phyloP scores from a whole-genome alignment of 257 asterid genomes.

The Solanum corneliomulleri region DNA sequence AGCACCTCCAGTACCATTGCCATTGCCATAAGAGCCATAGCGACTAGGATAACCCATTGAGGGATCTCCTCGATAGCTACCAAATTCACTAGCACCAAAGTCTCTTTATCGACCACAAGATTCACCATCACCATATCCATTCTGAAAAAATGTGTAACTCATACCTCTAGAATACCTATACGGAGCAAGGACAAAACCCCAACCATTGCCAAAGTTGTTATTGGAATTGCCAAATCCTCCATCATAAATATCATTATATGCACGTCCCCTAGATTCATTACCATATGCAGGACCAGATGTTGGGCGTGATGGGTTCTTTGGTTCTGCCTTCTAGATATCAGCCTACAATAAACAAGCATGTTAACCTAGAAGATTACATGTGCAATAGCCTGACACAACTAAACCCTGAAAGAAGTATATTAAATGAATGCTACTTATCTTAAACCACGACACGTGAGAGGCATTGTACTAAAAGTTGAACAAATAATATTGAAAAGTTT shows the following conservation, averaged over 20 bases:
- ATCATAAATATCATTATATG: constrained; percentile 68
- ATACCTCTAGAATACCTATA: constrained; percentile 51
- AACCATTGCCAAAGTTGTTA: constrained; percentile 58
- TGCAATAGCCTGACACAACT: constrained; percentile 24
- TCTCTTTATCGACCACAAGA: constrained; percentile 75
- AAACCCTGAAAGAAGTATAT: constrained; percentile 11
- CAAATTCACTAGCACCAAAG: constrained; percentile 56
- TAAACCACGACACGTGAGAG: background rate
- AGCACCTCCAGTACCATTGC: constrained; percentile 5
- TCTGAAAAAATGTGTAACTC: constrained; percentile 71
- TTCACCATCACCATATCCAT: constrained; percentile 66
- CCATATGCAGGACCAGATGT: constrained; percentile 65
- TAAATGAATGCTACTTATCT: background rate
- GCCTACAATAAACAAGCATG: constrained; percentile 98
- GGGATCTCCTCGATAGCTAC: constrained; percentile 66
- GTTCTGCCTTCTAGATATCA: constrained; percentile 99
- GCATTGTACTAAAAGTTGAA: background rate
- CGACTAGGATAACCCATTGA: constrained; percentile 72
- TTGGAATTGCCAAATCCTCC: constrained; percentile 62
- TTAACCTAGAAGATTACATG: constrained; percentile 67
- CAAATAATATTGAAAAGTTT: background rate
- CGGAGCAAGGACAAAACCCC: constrained; percentile 69
- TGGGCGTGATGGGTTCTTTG: constrained; percentile 96
- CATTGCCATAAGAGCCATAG: constrained; percentile 65
- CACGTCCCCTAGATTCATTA: constrained; percentile 91